A percentile compares a stretch with the other conserved stretches of the same genome.
Evolutionary conservation across 139 green algal species (phyloP).

Genomic region (Coelastrella sp.): DNA sequence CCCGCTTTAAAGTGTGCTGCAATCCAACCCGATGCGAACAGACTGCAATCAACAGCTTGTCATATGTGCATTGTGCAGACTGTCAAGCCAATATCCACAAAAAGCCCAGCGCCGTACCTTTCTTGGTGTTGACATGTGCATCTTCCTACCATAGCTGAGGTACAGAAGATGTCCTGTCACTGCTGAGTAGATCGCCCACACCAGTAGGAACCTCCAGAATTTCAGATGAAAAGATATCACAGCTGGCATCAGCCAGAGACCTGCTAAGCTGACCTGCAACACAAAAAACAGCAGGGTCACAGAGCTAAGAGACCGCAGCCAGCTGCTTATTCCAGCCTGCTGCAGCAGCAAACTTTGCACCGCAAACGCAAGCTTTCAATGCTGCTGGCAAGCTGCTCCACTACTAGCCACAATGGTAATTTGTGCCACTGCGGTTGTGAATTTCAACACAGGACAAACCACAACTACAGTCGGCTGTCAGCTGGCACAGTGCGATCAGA

Average conservation of each 20-base stretch:
- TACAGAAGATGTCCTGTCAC: slow-evolving; percentile 77
- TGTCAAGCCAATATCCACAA: background rate
- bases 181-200: slow-evolving; percentile 77
- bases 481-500: background rate
- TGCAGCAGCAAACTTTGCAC: too few relatives aligned
- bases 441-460: background rate
- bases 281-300: background rate
- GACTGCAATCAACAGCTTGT: background rate
- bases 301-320: background rate
- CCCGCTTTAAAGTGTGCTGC: too few relatives aligned
- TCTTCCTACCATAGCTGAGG: slow-evolving; percentile 62
- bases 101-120: background rate
- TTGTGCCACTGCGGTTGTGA: too few relatives aligned
- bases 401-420: too few relatives aligned
- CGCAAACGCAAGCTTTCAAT: too few relatives aligned
- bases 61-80: background rate
- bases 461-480: background rate
- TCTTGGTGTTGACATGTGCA: slow-evolving; percentile 73
- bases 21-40: too few relatives aligned
- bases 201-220: slow-evolving; percentile 83
- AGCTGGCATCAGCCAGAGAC: slow-evolving; percentile 88
- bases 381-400: too few relatives aligned
- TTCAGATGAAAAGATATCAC: slow-evolving; percentile 73
- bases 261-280: slow-evolving; percentile 80
- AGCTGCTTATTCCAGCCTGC: background rate